phyloP scores from a whole-genome alignment of 2,329 filamentous ascomycete genomes.

The Cladosporium sp. region DNA sequence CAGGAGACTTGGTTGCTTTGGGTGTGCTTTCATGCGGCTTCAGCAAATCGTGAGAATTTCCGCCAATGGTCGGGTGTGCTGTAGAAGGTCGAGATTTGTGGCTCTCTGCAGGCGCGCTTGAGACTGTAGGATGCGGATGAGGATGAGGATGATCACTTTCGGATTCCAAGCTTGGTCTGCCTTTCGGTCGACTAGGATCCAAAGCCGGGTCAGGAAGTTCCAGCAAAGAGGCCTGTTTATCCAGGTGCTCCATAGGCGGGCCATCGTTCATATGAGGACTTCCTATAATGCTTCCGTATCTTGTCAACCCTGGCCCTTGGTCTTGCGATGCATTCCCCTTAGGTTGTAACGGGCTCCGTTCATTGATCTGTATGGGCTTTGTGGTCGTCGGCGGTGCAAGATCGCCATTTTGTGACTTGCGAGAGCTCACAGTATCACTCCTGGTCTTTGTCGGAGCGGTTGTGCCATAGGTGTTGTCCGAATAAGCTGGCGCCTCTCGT shows the following conservation, averaged over 20 bases:
- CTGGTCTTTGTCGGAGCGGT: background rate
- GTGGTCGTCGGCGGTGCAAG: slow-evolving; percentile 3
- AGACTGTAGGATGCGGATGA: slow-evolving; percentile 13
- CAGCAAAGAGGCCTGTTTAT: slow-evolving; percentile 44
- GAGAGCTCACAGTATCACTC: background rate
- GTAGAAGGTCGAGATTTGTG: background rate
- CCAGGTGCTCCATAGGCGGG: slow-evolving; percentile 13
- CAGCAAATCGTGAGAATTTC: no score
- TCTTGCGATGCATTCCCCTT: slow-evolving; percentile 3
- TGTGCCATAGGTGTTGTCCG: slow-evolving; percentile 14
- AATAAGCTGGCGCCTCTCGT: slow-evolving; percentile 16
- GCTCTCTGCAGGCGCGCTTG: slow-evolving; percentile 9
- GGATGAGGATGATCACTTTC: slow-evolving; percentile 15
- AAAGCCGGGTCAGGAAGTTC: slow-evolving; percentile 61
- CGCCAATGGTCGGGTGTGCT: no score
- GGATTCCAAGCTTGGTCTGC: background rate
- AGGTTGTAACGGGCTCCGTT: slow-evolving; percentile 27
- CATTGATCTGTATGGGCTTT: slow-evolving; percentile 19
- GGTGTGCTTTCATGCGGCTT: slow-evolving; percentile 14
- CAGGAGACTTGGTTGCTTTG: slow-evolving; percentile 10
- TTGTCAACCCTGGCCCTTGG: slow-evolving; percentile 34
- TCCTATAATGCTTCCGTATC: slow-evolving; percentile 62
- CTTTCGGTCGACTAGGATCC: slow-evolving; percentile 33
- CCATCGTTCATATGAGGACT: slow-evolving; percentile 41
- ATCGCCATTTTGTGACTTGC: background rate